Conservation (phyloP, 495 filamentous ascomycete genomes). For the Talaromyces nanjingensis region DNA sequence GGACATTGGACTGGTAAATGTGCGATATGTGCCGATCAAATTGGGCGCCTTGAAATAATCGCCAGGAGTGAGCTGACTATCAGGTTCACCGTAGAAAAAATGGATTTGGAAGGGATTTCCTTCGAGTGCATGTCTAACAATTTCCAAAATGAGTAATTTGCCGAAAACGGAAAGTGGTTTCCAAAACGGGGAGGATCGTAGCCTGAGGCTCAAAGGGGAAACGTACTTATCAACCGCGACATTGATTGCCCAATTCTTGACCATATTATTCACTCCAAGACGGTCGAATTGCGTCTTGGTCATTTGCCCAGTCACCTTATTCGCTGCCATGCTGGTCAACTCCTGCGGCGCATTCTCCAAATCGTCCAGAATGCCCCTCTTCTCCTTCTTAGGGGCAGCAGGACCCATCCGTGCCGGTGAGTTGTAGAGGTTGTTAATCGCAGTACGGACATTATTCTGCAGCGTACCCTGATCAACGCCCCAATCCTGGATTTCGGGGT, state of each 20-base stretch:
- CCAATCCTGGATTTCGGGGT: conserved; percentile 40
- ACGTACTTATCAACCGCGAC: conserved; percentile 9
- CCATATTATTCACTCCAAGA: conserved; percentile 10
- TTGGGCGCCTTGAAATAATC: conserved; percentile 1
- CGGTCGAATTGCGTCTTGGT: not conserved
- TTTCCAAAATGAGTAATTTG: conserved; percentile 6
- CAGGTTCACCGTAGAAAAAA: conserved; percentile 10
- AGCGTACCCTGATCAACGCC: conserved; percentile 16
- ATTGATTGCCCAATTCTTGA: conserved; percentile 10
- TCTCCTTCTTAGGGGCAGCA: not conserved
- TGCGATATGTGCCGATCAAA: conserved; percentile 10
- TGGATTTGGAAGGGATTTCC: conserved; percentile 10
- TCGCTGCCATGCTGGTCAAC: not conserved
- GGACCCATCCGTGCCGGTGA: not conserved
- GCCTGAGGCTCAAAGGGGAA: not conserved
- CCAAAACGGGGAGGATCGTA: not conserved
- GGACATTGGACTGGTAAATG: conserved; percentile 3
- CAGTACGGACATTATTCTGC: conserved; percentile 19
- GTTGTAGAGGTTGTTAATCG: conserved; percentile 29
- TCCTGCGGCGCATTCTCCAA: not conserved
- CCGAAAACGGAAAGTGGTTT: not conserved
- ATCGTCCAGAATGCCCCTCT: not conserved
- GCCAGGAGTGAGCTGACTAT: not conserved
- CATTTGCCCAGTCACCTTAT: conserved; percentile 3
- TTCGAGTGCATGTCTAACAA: conserved; percentile 5